Percentiles rank a stretch among this genome's conserved stretches.
Evolutionary conservation across 176 grass and related monocot genomes (phyloP).

Genomic region (Oryza longistaminata): DNA sequence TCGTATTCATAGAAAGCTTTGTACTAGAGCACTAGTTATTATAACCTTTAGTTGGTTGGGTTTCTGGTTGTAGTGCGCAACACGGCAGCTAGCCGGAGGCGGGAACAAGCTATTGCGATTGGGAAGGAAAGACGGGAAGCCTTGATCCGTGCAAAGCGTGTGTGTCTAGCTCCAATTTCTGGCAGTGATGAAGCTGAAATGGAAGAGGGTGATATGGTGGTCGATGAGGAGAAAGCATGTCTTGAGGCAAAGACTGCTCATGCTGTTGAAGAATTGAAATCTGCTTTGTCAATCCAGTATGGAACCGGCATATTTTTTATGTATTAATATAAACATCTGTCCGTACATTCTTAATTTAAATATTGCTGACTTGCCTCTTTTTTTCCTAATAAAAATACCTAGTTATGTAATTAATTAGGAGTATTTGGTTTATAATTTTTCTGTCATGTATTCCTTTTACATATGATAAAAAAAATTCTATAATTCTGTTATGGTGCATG

Average conservation of each 20-base stretch:
- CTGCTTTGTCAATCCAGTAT: conserved; percentile 71
- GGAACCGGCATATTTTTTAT: conserved; percentile 12
- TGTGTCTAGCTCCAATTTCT: conserved; percentile 65
- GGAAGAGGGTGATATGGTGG: conserved; percentile 79
- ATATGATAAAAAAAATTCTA: conserved; percentile 19
- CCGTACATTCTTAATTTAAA: not conserved
- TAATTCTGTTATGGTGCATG: conserved; percentile 24
- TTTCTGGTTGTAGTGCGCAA: conserved; percentile 65
- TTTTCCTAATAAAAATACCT: not conserved
- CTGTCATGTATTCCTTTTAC: not conserved
- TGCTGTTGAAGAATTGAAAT: conserved; percentile 79
- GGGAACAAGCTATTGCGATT: conserved; percentile 74
- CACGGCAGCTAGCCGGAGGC: conserved; percentile 56
- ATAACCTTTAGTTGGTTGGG: conserved; percentile 26
- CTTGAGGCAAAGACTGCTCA: conserved; percentile 69
- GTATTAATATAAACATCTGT: conserved; percentile 9
- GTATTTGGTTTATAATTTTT: not conserved
- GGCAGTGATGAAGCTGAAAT: conserved; percentile 51
- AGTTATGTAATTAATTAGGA: not conserved
- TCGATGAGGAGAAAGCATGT: conserved; percentile 64
- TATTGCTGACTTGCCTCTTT: not conserved
- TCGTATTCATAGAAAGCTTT: conserved; percentile 1
- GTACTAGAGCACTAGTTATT: conserved; percentile 9
- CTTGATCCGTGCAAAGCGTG: conserved; percentile 92
- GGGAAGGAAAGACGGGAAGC: conserved; percentile 95